A percentile compares a stretch with the other conserved stretches of the same genome.
Conservation (phyloP, 148 eudicot genomes). For the Agrostemma githago region DNA sequence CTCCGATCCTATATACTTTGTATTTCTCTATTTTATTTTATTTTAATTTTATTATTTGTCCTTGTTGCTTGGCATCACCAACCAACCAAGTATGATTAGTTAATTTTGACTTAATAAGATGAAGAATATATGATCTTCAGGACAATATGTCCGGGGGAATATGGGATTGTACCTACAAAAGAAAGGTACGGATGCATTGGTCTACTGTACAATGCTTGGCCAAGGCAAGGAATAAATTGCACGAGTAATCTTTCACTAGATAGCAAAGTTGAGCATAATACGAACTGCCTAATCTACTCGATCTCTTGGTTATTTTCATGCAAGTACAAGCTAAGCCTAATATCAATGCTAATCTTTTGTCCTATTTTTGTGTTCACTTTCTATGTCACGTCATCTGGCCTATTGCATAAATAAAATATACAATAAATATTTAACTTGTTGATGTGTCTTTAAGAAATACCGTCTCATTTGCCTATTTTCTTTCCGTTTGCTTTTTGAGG, state of each 20-base stretch:
- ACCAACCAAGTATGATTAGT: slow-evolving; percentile 20
- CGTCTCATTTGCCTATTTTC: too few species aligned
- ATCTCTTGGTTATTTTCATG: too few species aligned
- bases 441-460: too few species aligned
- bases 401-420: too few species aligned
- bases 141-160: background rate
- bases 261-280: background rate
- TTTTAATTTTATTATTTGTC: slow-evolving; percentile 6
- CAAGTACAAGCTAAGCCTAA: too few species aligned
- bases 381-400: too few species aligned
- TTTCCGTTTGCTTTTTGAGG: too few species aligned
- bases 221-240: background rate
- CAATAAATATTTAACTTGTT: too few species aligned
- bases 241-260: background rate
- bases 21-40: background rate
- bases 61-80: slow-evolving; percentile 16
- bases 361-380: too few species aligned
- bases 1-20: background rate
- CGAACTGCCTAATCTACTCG: too few species aligned
- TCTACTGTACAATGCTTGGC: background rate
- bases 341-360: too few species aligned
- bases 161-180: background rate
- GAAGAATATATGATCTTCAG: background rate
- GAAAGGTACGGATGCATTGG: background rate
- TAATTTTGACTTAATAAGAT: background rate